Evolutionary conservation across 768 basidiomycete species (phyloP), one percentile per base, ranked within the genome.

Genomic region (Roridomyces roridus): DNA sequence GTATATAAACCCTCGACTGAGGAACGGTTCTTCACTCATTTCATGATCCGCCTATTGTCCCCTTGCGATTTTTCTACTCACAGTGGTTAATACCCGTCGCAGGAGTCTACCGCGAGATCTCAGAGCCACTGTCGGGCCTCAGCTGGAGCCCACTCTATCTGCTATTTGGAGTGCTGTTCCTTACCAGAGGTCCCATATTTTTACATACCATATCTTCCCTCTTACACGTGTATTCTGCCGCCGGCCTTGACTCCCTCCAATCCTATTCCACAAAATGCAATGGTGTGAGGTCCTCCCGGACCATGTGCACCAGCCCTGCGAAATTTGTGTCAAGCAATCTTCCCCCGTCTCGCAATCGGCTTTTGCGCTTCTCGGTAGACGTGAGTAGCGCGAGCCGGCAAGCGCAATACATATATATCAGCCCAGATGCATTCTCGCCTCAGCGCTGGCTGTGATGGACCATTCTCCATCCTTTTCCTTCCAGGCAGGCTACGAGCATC

Each of bases 401-500:
- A 24, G 18, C 11, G n/a, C 40, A 20, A 18, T 36, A 11, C 31
- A 31, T 34, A 34, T 34, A 34, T 34, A 24, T 12, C 23, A 18
- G 20, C 48, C 35, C 29, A n/a, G 35, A 2, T 14, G 35, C 6
- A 24, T 15, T 15, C 40, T 29, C 26, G 55, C 51, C 41, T 51
- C 41, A 47, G 54, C 18, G 42, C 49, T 31, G 51, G 51, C 40
- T 48, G 35, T 52, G 49, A 63, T 63, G 61, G 56, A 58, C 48
- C 56, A 46, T 36, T 26, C 61, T 20, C 40, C 49, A 6, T 55
- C 53, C 31, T 54, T 54, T 29, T 40, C 61, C 10, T 63, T 63
- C 45, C 55, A 55, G 56, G 45, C 56, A 28, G 56, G 37, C n/a
- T 63, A 63, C 36, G 61, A 59, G 48, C 61, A 48, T 40, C 40